Evolutionary conservation across 2,329 filamentous ascomycete species (phyloP), one percentile per base, ranked within the genome.

Genomic region (Scedosporium apiospermum): DNA sequence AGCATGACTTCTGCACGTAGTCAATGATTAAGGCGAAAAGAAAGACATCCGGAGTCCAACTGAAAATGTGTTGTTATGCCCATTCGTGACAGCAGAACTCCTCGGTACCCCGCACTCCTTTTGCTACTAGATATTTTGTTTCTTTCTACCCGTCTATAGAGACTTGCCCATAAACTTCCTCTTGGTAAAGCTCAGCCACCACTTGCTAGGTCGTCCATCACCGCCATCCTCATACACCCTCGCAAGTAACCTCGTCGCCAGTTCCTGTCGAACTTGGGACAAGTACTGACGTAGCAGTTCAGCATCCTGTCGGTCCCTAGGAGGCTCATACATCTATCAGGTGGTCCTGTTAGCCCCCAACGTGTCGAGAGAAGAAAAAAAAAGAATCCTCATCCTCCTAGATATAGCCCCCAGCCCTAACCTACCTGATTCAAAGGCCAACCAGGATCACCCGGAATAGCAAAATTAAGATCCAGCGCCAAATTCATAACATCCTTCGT

Each of bases 101-200:
- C 14, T 6, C 38, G 18, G 3, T 12, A 9, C 26, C 21, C 51
- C 23, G 4, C 18, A n/a, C 51, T 57, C n/a, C 57, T 44, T 44
- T 46, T 41, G 10, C 49, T 12, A 10, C 49, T 12, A 9, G 21
- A 14, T 34, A 14, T 9, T 51, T 51, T 51, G 7, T 12, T 21
- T 30, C 58, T 21, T 21, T 18, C 18, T 26, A 6, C 21, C 30
- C 60, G 9, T 42, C 74, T 81, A 93, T 77, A 95, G 79, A 68
- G 85, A 84, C 86, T 98, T 98, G 75, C 93, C 93, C 95, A 99
- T 98, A 74, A 99, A 99, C 86, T 97, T 97, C 78, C 95, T 88
- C 87, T 98, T 98, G 62, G 90, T 91, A 75, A 97, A 99, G 82
- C 95, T 98, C 74, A 99, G 78, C 95, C 95, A 99, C 91, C 93